A percentile compares a stretch with the other conserved stretches of the same genome.
phyloP scores from a whole-genome alignment of 108 stramenopile species.

The Nannochloropsis oceanica region DNA sequence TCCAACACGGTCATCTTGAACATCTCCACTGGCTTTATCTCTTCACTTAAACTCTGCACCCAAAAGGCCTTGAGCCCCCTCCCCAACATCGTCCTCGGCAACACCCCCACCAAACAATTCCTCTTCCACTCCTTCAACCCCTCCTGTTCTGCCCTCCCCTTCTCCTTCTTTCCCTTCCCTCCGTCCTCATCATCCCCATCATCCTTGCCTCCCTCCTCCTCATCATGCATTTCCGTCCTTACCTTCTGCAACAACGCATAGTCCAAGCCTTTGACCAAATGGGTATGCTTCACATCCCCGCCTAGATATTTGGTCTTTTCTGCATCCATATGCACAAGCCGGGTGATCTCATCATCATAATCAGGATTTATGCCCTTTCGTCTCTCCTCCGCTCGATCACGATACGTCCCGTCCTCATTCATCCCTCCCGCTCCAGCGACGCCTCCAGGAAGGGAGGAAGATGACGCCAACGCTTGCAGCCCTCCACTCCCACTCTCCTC shows the following conservation, averaged over 20 bases:
- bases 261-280: constrained; percentile 73
- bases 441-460: neutral
- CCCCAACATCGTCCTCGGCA: neutral
- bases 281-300: constrained; percentile 68
- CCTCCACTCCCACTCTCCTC: too few relatives aligned
- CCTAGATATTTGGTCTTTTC: constrained; percentile 63
- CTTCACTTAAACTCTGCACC: neutral
- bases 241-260: constrained; percentile 58
- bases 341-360: constrained; percentile 33
- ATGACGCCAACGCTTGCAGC: too few relatives aligned
- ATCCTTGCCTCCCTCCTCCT: neutral
- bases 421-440: neutral
- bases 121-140: neutral
- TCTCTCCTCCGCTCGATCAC: constrained; percentile 39
- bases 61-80: neutral
- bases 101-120: neutral
- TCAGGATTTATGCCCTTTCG: constrained; percentile 37
- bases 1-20: neutral
- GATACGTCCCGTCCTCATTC: constrained; percentile 16
- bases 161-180: neutral
- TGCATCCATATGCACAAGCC: constrained; percentile 38
- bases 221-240: constrained; percentile 27
- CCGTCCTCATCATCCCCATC: neutral
- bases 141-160: neutral
- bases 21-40: neutral